Evolutionary conservation across 805 yeast genomes (phyloP).

Genomic region (Lipomyces starkeyi): DNA sequence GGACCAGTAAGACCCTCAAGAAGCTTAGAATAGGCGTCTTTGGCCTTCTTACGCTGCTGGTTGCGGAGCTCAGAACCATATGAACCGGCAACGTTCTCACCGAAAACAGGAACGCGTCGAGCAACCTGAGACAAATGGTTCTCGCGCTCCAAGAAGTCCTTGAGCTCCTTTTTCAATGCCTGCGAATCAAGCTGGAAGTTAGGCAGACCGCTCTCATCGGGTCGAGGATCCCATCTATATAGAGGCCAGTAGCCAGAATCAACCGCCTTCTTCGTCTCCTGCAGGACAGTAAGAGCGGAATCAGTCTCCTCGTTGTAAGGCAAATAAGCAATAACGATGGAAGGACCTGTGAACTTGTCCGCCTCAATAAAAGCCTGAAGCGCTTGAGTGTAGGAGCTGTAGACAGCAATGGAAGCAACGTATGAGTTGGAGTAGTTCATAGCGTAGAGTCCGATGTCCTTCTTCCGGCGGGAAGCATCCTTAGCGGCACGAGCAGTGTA

Average conservation of each 20-base stretch:
- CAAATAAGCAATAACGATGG: conserved; percentile 86
- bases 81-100: conserved; percentile 69
- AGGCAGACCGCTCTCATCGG: conserved; percentile 55
- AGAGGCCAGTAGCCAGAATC: conserved; percentile 97
- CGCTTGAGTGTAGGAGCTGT: conserved; percentile 91
- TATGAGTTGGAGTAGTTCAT: conserved; percentile 89
- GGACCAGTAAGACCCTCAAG: conserved; percentile 91
- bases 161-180: conserved; percentile 73
- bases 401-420: conserved; percentile 93
- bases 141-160: conserved; percentile 85
- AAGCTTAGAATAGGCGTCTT: conserved; percentile 74
- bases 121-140: conserved; percentile 82
- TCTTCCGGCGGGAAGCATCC: conserved; percentile 60
- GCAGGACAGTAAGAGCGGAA: conserved; percentile 72
- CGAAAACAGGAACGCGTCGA: conserved; percentile 70
- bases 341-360: conserved; percentile 86
- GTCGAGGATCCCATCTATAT: conserved; percentile 78
- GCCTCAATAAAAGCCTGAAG: conserved; percentile 90
- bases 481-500: conserved; percentile 49
- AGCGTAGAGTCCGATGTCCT: conserved; percentile 92
- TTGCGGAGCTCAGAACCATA: conserved; percentile 65
- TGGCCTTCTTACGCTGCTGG: conserved; percentile 69
- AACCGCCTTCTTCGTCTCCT: conserved; percentile 87
- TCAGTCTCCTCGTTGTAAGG: conserved; percentile 68
- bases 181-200: conserved; percentile 84